Conservation (phyloP, 2,329 filamentous ascomycete genomes). For the Pyricularia sp. region DNA sequence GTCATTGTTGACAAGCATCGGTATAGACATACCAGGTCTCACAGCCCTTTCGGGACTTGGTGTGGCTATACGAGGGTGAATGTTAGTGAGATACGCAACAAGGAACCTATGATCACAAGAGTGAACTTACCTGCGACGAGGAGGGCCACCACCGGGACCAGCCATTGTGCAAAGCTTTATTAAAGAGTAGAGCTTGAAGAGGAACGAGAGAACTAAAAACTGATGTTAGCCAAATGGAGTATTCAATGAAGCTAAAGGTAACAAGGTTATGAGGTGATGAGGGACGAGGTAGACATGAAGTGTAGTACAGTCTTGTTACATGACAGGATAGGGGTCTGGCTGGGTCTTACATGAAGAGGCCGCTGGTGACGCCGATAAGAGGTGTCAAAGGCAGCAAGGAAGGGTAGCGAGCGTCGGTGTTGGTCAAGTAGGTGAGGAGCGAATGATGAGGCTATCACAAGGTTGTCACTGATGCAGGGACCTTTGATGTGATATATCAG, state of each 20-base stretch:
- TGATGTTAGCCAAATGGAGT: neutral
- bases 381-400: neutral
- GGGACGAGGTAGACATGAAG: too few relatives aligned
- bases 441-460: neutral
- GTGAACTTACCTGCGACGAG: constrained; percentile 51
- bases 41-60: constrained; percentile 97
- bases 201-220: constrained; percentile 10
- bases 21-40: constrained; percentile 61
- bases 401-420: neutral
- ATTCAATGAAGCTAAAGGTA: neutral
- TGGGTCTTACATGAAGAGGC: neutral
- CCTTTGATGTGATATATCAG: neutral
- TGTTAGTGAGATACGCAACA: constrained; percentile 11
- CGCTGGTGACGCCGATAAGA: neutral
- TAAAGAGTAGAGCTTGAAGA: constrained; percentile 24
- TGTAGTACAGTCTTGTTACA: neutral
- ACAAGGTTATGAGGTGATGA: too few relatives aligned
- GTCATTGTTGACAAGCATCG: constrained; percentile 1
- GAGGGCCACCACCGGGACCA: constrained; percentile 89
- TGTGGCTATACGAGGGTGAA: constrained; percentile 58
- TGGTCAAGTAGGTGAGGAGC: neutral
- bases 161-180: constrained; percentile 55
- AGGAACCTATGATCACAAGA: neutral
- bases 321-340: neutral
- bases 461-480: neutral